Base-by-base conservation (phyloP, 2,329 filamentous ascomycete genomes). In the Cladosporium colombiae region DNA sequence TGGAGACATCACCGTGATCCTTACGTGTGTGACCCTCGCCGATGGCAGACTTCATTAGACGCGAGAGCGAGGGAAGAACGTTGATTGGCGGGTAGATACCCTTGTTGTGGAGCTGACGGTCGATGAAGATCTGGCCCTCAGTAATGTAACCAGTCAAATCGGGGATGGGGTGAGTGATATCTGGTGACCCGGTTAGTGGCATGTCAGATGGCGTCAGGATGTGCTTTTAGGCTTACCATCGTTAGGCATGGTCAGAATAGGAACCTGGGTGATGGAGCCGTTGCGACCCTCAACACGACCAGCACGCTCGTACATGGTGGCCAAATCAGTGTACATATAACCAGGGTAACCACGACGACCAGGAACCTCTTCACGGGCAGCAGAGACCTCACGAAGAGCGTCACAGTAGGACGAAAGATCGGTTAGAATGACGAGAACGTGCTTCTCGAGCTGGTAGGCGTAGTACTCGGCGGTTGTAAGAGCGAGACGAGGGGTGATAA, bases 271-370 rank as follows among this genome's bases (percentile, higher is more conserved):
- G 75, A 99, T 99, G 74, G 95, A 99, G 68, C 96, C 95, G 76
- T 98, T 97, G 74, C 96, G 91, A 74, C 96, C 96, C 76, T 92
- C 85, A 60, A 99, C 95, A 91, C 95, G 95, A 77, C 95, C 95
- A 73, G 95, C 95, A 83, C 95, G 93, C 83, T 99, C 95, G 85
- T 99, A 99, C 75, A 99, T 97, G 77, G 95, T 99, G 67, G 95
- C 97, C 89, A 99, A 91, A 88, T 99, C 96, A 73, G 95, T 99
- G 86, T 99, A 99, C 95, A 99, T 99, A 87, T 99, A 99, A 91
- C 95, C 95, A 63, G 95, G 95, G 84, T 95, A 99, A 87, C 95
- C 95, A 89, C 95, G 94, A 80, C 95, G 94, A 86, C 95, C 95
- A 49, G 95, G 95, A 52, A 99, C 95, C 89, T 99, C 95, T 86